Conservation (phyloP, 805 yeast species). For the Sugiyamaella floridensis region DNA sequence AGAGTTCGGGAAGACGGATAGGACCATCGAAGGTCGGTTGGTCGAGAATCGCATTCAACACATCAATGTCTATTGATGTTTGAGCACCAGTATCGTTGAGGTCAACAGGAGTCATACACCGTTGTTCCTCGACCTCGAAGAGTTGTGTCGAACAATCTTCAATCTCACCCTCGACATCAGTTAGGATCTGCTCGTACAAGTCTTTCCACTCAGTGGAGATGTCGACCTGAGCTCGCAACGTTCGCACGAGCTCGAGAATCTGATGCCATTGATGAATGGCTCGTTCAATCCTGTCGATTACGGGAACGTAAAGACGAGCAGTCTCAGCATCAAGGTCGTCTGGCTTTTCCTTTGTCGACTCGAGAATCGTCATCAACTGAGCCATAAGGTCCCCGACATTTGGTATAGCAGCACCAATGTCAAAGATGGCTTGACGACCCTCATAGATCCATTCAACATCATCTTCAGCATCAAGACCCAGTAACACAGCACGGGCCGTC, state of each 20-base stretch:
- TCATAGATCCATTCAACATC: slow-evolving; percentile 24
- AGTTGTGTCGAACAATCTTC: slow-evolving; percentile 14
- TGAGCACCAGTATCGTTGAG: neutral
- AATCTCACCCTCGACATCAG: slow-evolving; percentile 22
- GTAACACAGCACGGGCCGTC: slow-evolving; percentile 13
- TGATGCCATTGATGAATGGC: slow-evolving; percentile 19
- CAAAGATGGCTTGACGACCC: slow-evolving; percentile 18
- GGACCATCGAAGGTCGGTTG: slow-evolving; percentile 15
- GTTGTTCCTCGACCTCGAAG: slow-evolving; percentile 19
- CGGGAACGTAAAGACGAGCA: slow-evolving; percentile 8
- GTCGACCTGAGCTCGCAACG: slow-evolving; percentile 17
- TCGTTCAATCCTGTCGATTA: slow-evolving; percentile 18
- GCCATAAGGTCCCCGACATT: slow-evolving; percentile 20
- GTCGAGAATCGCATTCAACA: slow-evolving; percentile 9
- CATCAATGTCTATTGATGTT: slow-evolving; percentile 11
- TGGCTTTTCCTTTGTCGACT: slow-evolving; percentile 6
- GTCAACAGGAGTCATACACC: slow-evolving; percentile 3
- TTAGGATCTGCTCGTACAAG: slow-evolving; percentile 20
- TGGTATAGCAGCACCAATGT: slow-evolving; percentile 15
- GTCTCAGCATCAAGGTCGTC: neutral
- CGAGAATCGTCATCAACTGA: slow-evolving; percentile 18
- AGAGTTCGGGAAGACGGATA: slow-evolving; percentile 15
- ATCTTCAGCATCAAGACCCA: slow-evolving; percentile 18
- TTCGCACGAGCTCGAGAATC: slow-evolving; percentile 11
- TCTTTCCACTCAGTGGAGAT: slow-evolving; percentile 26